These are phyloP conservation scores for Phytophthora quininea DNA, from an alignment of 352 stramenopile genomes.

Conservation along the genomic window DNA sequence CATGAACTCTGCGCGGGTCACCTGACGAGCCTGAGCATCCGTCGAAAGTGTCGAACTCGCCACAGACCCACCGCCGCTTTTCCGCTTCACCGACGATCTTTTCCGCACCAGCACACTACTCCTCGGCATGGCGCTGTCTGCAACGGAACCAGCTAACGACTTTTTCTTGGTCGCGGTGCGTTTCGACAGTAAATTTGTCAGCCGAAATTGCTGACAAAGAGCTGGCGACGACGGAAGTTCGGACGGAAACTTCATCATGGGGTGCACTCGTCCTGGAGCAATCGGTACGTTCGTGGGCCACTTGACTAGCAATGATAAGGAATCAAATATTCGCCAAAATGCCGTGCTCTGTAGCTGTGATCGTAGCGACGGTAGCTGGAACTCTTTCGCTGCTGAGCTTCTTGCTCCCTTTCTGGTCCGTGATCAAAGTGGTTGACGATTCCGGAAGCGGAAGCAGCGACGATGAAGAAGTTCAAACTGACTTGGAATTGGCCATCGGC, in stretches of 20 bases:
- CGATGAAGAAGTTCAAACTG: slow-evolving; percentile 16
- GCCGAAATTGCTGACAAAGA: not conserved
- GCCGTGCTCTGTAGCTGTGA: slow-evolving; percentile 28
- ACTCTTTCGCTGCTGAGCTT: slow-evolving; percentile 44
- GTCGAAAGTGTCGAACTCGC: slow-evolving; percentile 32
- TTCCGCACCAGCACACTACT: slow-evolving; percentile 24
- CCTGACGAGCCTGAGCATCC: slow-evolving; percentile 48
- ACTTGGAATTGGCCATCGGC: slow-evolving; percentile 53
- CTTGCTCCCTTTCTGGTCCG: slow-evolving; percentile 65
- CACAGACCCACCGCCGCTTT: slow-evolving; percentile 10
- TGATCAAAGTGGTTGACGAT: slow-evolving; percentile 27
- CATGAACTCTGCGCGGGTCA: slow-evolving; percentile 65
- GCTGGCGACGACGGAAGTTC: not conserved
- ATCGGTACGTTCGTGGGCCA: slow-evolving; percentile 30
- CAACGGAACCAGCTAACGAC: not conserved
- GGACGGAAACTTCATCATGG: slow-evolving; percentile 32
- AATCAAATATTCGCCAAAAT: slow-evolving; percentile 5
- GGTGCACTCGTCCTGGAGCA: slow-evolving; percentile 53
- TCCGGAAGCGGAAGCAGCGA: slow-evolving; percentile 1
- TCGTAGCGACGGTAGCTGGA: slow-evolving; percentile 31
- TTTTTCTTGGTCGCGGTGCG: slow-evolving; percentile 14
- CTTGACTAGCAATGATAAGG: not conserved
- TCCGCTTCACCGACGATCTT: slow-evolving; percentile 23
- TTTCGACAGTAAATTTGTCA: slow-evolving; percentile 29
- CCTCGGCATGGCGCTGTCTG: not conserved